Conservation (phyloP, 805 yeast species). For the Kodamaea lidongshanica region DNA sequence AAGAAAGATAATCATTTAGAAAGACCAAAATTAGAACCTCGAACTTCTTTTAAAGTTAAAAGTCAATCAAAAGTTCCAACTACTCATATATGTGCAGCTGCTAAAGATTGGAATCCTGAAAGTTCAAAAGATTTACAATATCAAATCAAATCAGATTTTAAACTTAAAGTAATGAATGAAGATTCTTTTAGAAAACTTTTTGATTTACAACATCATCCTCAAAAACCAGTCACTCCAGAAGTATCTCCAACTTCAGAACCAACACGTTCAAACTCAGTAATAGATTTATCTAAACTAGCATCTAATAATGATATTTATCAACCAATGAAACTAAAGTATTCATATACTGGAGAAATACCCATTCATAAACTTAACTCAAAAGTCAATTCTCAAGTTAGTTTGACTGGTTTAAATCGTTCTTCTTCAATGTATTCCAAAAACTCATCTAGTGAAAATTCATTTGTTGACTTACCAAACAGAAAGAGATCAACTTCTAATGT, state of each 20-base stretch:
- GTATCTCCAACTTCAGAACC: slow-evolving; percentile 39
- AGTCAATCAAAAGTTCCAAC: slow-evolving; percentile 8
- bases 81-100: slow-evolving; percentile 34
- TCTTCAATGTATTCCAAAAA: slow-evolving; percentile 5
- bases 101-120: slow-evolving; percentile 35
- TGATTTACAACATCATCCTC: slow-evolving; percentile 27
- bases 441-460: slow-evolving; percentile 19
- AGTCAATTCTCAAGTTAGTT: slow-evolving; percentile 35
- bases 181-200: slow-evolving; percentile 31
- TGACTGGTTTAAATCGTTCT: slow-evolving; percentile 12
- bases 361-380: slow-evolving; percentile 32
- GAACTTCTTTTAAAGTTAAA: slow-evolving; percentile 8
- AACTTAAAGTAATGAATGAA: slow-evolving; percentile 31
- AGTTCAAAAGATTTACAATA: slow-evolving; percentile 16
- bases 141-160: slow-evolving; percentile 28
- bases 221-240: slow-evolving; percentile 34
- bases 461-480: slow-evolving; percentile 21
- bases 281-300: slow-evolving; percentile 31
- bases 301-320: slow-evolving; percentile 31
- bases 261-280: slow-evolving; percentile 34
- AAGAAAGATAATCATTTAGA: slow-evolving; percentile 16
- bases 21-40: slow-evolving; percentile 20
- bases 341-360: slow-evolving; percentile 34
- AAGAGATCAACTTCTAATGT: slow-evolving; percentile 20
- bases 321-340: slow-evolving; percentile 35